phyloP scores from a whole-genome alignment of 2,329 filamentous ascomycete genomes.

The Paracoccidioides brasiliensis region DNA sequence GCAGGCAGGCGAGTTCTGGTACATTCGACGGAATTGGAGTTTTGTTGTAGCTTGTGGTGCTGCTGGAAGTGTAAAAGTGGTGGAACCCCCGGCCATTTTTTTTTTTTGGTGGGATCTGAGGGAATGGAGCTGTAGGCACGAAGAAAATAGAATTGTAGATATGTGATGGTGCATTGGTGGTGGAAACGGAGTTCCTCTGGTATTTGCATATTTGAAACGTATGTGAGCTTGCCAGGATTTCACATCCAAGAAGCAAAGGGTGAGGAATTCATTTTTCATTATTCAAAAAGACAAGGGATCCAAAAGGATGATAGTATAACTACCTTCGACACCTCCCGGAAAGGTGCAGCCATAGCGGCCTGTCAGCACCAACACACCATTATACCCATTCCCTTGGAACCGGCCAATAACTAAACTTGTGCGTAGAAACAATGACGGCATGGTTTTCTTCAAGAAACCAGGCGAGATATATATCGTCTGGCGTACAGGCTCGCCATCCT shows the following conservation, averaged over 20 bases:
- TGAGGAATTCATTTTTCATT: conserved; percentile 2
- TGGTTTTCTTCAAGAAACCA: conserved; percentile 18
- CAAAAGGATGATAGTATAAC: background rate
- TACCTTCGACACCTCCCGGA: conserved; percentile 30
- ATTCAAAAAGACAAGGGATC: background rate
- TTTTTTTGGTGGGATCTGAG: conserved; percentile 8
- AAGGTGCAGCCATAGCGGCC: conserved; percentile 26
- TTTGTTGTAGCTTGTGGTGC: conserved; percentile 9
- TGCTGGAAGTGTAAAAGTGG: conserved; percentile 1
- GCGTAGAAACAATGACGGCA: conserved; percentile 21
- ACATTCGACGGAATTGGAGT: conserved; percentile 29
- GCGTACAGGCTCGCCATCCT: conserved; percentile 28
- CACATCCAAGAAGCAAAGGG: background rate
- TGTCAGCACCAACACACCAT: conserved; percentile 9
- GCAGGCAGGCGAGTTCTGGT: conserved; percentile 30
- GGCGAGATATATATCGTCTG: conserved; percentile 29
- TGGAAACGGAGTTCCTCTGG: conserved; percentile 32
- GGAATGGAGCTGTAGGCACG: conserved; percentile 28
- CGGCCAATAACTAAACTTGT: conserved; percentile 25
- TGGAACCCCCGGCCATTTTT: background rate
- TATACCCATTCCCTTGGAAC: conserved; percentile 25
- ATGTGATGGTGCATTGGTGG: conserved; percentile 30
- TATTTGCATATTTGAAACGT: background rate
- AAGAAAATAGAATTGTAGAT: conserved; percentile 31
- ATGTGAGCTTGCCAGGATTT: background rate